phyloP scores from a whole-genome alignment of 257 asterid genomes.

The Ballota nigra region DNA sequence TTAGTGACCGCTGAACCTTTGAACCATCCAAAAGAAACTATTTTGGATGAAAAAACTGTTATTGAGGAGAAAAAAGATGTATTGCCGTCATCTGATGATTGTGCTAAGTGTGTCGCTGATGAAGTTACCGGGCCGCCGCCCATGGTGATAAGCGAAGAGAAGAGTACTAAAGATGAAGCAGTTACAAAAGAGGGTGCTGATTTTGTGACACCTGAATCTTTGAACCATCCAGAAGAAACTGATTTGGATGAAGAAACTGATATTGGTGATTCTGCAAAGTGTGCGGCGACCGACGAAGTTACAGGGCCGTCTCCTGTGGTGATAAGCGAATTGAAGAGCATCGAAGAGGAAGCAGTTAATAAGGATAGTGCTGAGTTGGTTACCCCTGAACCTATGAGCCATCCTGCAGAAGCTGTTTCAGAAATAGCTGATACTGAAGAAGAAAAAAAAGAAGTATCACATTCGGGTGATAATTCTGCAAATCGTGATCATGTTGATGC shows the following conservation, averaged over 20 bases:
- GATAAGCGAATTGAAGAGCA: neutral
- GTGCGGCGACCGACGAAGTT: neutral
- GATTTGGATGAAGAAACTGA: slow-evolving; percentile 22
- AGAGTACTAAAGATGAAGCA: neutral
- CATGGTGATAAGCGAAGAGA: neutral
- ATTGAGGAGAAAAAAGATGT: slow-evolving; percentile 23
- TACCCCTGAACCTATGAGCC: slow-evolving; percentile 16
- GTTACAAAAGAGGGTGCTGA: slow-evolving; percentile 1
- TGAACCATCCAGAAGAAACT: slow-evolving; percentile 31
- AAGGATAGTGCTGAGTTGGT: slow-evolving; percentile 21
- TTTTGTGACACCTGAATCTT: slow-evolving; percentile 20
- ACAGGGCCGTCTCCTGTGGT: neutral
- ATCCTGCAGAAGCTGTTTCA: slow-evolving; percentile 31
- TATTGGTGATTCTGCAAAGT: neutral
- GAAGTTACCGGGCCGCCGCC: neutral
- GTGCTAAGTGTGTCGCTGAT: neutral
- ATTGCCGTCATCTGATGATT: slow-evolving; percentile 17
- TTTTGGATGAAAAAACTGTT: slow-evolving; percentile 21
- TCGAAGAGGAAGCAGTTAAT: neutral
- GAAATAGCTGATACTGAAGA: slow-evolving; percentile 20
- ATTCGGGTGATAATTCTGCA: slow-evolving; percentile 1
- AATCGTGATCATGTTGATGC: slow-evolving; percentile 17
- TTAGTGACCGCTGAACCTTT: slow-evolving; percentile 18
- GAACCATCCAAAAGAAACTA: slow-evolving; percentile 30
- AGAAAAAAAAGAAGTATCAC: neutral